Evolutionary conservation across 2,329 filamentous ascomycete species (phyloP), one percentile per base, ranked within the genome.

Genomic region (Aspergillus vadensis): DNA sequence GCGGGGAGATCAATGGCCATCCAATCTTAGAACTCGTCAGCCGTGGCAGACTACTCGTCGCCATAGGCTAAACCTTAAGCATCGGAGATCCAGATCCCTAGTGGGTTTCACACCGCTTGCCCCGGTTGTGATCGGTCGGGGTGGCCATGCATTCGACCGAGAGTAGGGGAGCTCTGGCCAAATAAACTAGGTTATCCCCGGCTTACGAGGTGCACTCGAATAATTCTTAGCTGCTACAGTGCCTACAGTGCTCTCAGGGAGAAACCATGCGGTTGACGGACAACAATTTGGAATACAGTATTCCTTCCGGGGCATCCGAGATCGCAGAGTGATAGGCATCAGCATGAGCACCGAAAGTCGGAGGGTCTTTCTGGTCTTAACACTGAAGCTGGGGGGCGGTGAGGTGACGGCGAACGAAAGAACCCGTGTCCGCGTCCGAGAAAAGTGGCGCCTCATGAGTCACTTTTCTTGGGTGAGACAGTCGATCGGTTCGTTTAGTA

Each of bases 361-460:
- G 52, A 44, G 21, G 50, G 30, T 17, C 32, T 36, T 12, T 17
- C 32, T 36, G 32, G 41, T 17, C 41, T 23, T 21, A 8, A 44
- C 21, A 36, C 19, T 23, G 52, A 21, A 27, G 21, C n/a, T 43
- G 32, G 38, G 21, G 23, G 23, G 25, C 52, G 23, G 39, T 41
- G 23, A 53, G 30, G n/a, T 44, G 32, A 36, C 23, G 10, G 10
- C 15, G 25, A 41, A 15, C 14, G 15, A 38, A 19, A 30, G 51
- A 23, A 55, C 32, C 41, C 25, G 53, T 32, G 17, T 36, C 23
- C 19, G 23, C 5, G 19, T 39, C 17, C 30, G 21, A 30, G 39
- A 30, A 36, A 36, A 55, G 39, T 55, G 53, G 39, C 41, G 53
- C 53, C 21, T 6, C n/a, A 55, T 55, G 53, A 55, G 53, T 55